A percentile compares a stretch with the other conserved stretches of the same genome.
Evolutionary conservation across 305 asterid species (phyloP).

Genomic region (Fraxinus greggii): DNA sequence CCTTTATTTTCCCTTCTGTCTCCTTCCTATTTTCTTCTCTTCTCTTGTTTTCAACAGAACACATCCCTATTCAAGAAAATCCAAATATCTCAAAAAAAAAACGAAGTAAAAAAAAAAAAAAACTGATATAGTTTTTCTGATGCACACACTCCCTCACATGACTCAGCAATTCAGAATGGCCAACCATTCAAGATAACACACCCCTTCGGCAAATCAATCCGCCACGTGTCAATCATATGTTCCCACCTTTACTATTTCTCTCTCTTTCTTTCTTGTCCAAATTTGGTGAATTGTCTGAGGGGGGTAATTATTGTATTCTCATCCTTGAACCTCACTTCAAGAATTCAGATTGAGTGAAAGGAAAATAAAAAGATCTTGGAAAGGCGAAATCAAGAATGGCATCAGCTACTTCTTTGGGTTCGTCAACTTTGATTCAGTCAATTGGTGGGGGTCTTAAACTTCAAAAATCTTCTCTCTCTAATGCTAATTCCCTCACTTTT

Average conservation of each 20-base stretch:
- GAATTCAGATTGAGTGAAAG: neutral
- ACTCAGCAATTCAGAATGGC: slow-evolving; percentile 33
- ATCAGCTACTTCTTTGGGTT: slow-evolving; percentile 73
- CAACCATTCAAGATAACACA: slow-evolving; percentile 69
- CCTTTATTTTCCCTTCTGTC: neutral
- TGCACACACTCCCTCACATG: neutral
- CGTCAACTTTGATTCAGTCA: slow-evolving; percentile 72
- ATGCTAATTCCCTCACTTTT: slow-evolving; percentile 48
- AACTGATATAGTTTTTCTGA: neutral
- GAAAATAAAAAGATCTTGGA: neutral
- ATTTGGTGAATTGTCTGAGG: neutral
- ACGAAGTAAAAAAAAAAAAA: neutral
- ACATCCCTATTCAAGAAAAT: neutral
- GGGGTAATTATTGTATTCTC: neutral
- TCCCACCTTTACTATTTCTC: slow-evolving; percentile 16
- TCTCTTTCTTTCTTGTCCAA: neutral
- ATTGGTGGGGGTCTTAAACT: slow-evolving; percentile 42
- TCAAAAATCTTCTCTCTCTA: slow-evolving; percentile 44
- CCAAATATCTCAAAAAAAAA: neutral
- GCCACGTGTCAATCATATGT: slow-evolving; percentile 51
- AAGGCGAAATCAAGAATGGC: slow-evolving; percentile 42
- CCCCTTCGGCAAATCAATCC: slow-evolving; percentile 10
- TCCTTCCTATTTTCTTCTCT: neutral
- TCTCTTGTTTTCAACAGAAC: neutral
- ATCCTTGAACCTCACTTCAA: neutral